phyloP scores from a whole-genome alignment of 345 rosid genomes.

The Boechera retrofracta region DNA sequence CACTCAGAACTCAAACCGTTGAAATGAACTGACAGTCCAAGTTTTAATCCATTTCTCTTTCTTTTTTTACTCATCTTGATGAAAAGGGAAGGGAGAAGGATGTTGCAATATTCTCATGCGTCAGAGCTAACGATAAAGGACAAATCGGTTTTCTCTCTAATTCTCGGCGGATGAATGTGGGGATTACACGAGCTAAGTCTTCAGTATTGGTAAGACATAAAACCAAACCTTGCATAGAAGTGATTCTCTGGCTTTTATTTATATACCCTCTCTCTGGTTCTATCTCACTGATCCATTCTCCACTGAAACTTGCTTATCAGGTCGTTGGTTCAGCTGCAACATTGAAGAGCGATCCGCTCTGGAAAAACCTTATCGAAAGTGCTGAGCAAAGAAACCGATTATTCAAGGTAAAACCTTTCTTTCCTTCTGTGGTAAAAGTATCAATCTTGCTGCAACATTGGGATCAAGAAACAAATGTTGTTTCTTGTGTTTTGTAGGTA shows the following conservation, averaged over 20 bases:
- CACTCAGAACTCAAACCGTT: conserved; percentile 4
- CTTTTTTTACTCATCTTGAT: conserved; percentile 1
- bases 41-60: conserved; percentile 15
- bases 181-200: conserved; percentile 91
- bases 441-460: conserved; percentile 11
- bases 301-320: conserved; percentile 48
- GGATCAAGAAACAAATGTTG: neutral
- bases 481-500: conserved; percentile 54
- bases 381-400: conserved; percentile 66
- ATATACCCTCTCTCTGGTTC: neutral
- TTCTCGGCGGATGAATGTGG: conserved; percentile 93
- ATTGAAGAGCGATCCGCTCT: conserved; percentile 70
- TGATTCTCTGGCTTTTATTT: neutral
- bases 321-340: conserved; percentile 92
- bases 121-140: conserved; percentile 73
- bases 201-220: conserved; percentile 72
- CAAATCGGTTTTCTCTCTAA: conserved; percentile 87
- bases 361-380: conserved; percentile 79
- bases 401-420: conserved; percentile 57
- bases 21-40: neutral
- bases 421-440: neutral
- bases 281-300: conserved; percentile 4
- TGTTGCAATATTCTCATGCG: conserved; percentile 93
- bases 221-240: neutral
- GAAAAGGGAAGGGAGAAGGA: conserved; percentile 95